Evolutionary conservation across 176 grass and related monocot genomes (phyloP).

Genomic region (Bromus sterilis): DNA sequence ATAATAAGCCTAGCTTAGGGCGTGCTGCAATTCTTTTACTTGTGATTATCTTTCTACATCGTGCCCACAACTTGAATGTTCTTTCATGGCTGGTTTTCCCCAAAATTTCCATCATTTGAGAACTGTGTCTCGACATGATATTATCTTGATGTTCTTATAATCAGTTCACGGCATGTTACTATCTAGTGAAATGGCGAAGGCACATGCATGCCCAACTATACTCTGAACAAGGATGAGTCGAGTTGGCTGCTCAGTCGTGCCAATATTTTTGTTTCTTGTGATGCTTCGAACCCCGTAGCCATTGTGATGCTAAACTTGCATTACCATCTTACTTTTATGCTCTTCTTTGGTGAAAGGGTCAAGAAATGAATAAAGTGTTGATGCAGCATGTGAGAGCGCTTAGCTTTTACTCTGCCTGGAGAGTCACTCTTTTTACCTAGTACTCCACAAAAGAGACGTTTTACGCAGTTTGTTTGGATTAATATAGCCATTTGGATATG

Average conservation of each 20-base stretch:
- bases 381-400: not conserved
- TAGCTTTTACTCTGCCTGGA: not conserved
- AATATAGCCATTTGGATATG: not conserved
- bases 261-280: constrained; percentile 2
- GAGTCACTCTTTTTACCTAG: not conserved
- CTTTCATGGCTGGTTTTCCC: not conserved
- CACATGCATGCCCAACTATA: constrained; percentile 19
- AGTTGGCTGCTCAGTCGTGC: constrained; percentile 10
- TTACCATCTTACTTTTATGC: constrained; percentile 17
- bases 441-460: not conserved
- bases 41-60: not conserved
- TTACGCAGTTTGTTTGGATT: not conserved
- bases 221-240: constrained; percentile 18
- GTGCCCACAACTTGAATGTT: not conserved
- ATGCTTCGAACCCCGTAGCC: not conserved
- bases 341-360: not conserved
- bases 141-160: not conserved
- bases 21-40: constrained; percentile 14
- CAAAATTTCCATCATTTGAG: not conserved
- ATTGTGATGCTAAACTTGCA: constrained; percentile 32
- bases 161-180: not conserved
- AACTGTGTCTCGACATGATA: not conserved
- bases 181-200: constrained; percentile 11
- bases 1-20: constrained; percentile 19
- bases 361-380: constrained; percentile 32